Percentiles rank a stretch among this genome's conserved stretches.
These are phyloP conservation scores for Rhizophora mangle DNA, from an alignment of 345 rosid genomes.

Conservation along the genomic window DNA sequence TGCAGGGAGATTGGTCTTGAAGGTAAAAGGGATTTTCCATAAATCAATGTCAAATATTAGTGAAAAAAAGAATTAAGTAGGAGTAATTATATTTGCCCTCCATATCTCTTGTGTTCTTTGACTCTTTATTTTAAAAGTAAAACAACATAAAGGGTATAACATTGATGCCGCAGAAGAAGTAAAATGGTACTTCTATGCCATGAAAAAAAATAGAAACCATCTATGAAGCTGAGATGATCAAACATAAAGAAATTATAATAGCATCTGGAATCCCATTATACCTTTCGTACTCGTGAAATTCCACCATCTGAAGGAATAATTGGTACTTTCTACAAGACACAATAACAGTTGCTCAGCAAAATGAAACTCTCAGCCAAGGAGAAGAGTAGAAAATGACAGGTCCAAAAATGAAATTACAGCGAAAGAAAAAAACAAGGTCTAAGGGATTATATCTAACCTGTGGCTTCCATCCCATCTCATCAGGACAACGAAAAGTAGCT, in stretches of 20 bases:
- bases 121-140: neutral
- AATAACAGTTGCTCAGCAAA: conserved; percentile 3
- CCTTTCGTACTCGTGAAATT: conserved; percentile 69
- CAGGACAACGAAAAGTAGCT: conserved; percentile 95
- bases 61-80: too few species aligned
- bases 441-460: conserved; percentile 50
- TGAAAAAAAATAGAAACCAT: neutral
- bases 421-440: neutral
- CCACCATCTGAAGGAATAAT: conserved; percentile 79
- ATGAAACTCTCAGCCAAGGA: conserved; percentile 5
- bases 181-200: neutral
- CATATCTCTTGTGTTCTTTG: too few species aligned
- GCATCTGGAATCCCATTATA: conserved; percentile 22
- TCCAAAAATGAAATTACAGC: neutral
- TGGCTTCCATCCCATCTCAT: conserved; percentile 99
- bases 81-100: too few species aligned
- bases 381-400: neutral
- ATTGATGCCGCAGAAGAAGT: neutral
- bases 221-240: neutral
- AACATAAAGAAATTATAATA: neutral
- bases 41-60: too few species aligned
- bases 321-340: conserved; percentile 64
- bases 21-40: neutral
- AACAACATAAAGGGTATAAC: neutral
- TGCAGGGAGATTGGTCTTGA: too few species aligned